Percentiles rank a stretch among this genome's conserved stretches.
Conservation (phyloP, 1,284 basidiomycete genomes). For the Moesziomyces antarcticus region DNA sequence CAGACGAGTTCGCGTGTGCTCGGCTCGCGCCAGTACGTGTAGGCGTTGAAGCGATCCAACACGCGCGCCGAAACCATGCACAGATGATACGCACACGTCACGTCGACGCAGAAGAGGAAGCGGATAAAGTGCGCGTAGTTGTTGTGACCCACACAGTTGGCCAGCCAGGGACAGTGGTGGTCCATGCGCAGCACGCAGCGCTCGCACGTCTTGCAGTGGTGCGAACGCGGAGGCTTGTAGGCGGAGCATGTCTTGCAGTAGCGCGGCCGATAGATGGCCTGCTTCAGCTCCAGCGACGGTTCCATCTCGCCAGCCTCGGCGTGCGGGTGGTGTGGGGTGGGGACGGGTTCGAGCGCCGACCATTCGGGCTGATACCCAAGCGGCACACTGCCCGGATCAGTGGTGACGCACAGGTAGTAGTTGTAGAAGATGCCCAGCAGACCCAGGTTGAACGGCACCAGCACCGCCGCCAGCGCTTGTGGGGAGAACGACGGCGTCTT, state of each 20-base stretch:
- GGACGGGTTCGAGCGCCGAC: constrained; percentile 35
- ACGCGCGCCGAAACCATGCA: constrained; percentile 48
- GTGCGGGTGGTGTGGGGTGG: background rate
- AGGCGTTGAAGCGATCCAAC: constrained; percentile 52
- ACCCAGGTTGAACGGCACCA: constrained; percentile 86
- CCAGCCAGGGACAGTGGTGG: constrained; percentile 72
- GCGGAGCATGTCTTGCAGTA: constrained; percentile 59
- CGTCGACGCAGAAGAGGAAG: constrained; percentile 77
- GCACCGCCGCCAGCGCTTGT: constrained; percentile 75
- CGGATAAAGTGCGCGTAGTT: constrained; percentile 69
- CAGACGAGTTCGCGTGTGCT: constrained; percentile 79
- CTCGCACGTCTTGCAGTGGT: constrained; percentile 67
- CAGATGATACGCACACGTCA: constrained; percentile 74
- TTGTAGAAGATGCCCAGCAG: constrained; percentile 53
- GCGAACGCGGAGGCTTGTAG: constrained; percentile 65
- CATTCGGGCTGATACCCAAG: constrained; percentile 54
- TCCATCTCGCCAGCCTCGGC: background rate
- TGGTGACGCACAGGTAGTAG: constrained; percentile 57
- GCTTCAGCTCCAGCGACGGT: constrained; percentile 31
- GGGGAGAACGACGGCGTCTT: constrained; percentile 65
- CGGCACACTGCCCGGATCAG: constrained; percentile 60
- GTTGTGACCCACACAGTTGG: constrained; percentile 71
- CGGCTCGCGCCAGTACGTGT: constrained; percentile 75
- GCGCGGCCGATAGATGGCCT: constrained; percentile 36
- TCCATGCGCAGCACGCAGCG: constrained; percentile 65